These are phyloP conservation scores for Phaseolus lunatus DNA, from an alignment of 306 rosid genomes.

Conservation along the genomic window DNA sequence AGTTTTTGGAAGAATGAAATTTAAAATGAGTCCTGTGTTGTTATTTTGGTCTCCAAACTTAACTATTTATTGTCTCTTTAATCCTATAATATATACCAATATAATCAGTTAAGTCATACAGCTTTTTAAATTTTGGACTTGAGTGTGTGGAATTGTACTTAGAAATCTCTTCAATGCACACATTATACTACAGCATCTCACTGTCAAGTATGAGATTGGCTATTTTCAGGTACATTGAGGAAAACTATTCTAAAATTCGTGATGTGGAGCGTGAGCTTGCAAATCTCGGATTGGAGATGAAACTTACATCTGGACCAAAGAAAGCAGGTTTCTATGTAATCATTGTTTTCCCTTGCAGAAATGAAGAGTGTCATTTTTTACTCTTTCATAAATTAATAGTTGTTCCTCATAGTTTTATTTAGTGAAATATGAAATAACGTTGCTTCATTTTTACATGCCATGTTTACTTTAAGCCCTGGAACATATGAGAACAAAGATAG, in stretches of 20 bases:
- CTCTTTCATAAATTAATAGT: not conserved
- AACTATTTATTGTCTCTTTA: too few species aligned
- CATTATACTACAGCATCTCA: too few species aligned
- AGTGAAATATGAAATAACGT: slow-evolving; percentile 41
- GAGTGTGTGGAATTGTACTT: too few species aligned
- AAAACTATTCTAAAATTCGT: slow-evolving; percentile 89
- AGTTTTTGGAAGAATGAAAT: too few species aligned
- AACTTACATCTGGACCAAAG: slow-evolving; percentile 93
- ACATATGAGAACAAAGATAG: slow-evolving; percentile 89
- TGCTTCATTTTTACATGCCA: slow-evolving; percentile 37
- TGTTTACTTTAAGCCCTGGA: slow-evolving; percentile 74
- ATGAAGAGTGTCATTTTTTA: slow-evolving; percentile 29
- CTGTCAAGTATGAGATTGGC: too few species aligned
- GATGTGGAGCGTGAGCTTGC: slow-evolving; percentile 89
- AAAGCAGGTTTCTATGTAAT: slow-evolving; percentile 73
- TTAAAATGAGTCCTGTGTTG: too few species aligned
- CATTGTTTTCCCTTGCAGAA: not conserved
- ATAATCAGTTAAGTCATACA: too few species aligned
- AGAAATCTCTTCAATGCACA: too few species aligned
- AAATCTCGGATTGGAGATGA: slow-evolving; percentile 81
- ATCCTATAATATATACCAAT: too few species aligned
- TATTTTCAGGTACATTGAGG: slow-evolving; percentile 76
- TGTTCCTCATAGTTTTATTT: slow-evolving; percentile 35
- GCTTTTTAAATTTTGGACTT: too few species aligned
- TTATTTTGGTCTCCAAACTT: not conserved